These are phyloP conservation scores for Annulohypoxylon truncatum DNA, from an alignment of 2,329 filamentous ascomycete species.

Conservation along the genomic window DNA sequence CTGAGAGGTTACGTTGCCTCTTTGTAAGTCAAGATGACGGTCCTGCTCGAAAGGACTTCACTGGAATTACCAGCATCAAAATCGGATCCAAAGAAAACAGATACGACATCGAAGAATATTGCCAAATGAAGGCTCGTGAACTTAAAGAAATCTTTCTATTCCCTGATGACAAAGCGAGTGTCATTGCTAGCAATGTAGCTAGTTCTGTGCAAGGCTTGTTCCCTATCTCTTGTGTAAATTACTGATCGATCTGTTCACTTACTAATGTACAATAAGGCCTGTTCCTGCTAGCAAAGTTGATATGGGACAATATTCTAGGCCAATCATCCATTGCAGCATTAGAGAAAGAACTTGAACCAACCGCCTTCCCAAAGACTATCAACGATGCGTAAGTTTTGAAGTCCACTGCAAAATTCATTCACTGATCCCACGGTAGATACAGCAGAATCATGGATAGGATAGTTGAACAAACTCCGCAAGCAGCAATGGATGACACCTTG, in stretches of 20 bases:
- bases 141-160: background rate
- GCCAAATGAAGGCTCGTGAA: background rate
- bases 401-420: background rate
- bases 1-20: slow-evolving; percentile 44
- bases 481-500: background rate
- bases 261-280: background rate
- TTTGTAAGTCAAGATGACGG: slow-evolving; percentile 54
- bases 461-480: background rate
- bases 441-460: too few relatives aligned
- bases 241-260: background rate
- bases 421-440: background rate
- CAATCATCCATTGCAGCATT: background rate
- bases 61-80: slow-evolving; percentile 39
- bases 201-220: background rate
- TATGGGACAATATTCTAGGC: background rate
- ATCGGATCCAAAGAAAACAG: slow-evolving; percentile 46
- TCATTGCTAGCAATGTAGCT: background rate
- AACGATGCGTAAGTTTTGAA: background rate
- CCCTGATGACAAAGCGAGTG: background rate
- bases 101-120: slow-evolving; percentile 38
- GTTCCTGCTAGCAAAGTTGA: background rate
- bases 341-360: background rate
- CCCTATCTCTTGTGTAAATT: background rate
- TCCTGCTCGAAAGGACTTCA: slow-evolving; percentile 47
- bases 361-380: background rate